Evolutionary conservation across 345 rosid genomes (phyloP), one percentile per base, ranked within the genome.

Genomic region (Eucalyptus regnans): DNA sequence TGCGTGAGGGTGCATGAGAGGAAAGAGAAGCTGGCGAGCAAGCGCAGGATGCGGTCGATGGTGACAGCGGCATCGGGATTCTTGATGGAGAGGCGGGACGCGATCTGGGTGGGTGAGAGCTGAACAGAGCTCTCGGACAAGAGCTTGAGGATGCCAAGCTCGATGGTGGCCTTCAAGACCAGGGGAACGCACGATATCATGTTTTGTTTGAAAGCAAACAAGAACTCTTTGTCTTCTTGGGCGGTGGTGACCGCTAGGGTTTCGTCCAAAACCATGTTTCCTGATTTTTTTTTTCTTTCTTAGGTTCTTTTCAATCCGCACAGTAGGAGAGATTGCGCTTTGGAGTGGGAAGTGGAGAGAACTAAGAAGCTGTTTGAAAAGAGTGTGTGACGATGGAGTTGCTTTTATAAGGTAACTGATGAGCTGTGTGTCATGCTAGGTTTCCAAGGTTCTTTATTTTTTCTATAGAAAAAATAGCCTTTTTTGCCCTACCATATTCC

Each of bases 41-140:
- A 88, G 20, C 94, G 91, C 50, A 95, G 92, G 91, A 94, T 92
- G 29, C 93, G 92, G 44, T 95, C 96, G 7, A 95, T 84, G 60
- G 93, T 33, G 88, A 86, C 58, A 1, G 93, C 79, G 0, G 96
- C 95, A 2, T 91, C 91, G 0, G 94, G 92, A 56, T 93, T 93
- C 52, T 89, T 89, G 13, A 93, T 86, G 51, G 91, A 93, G 7
- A 95, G 91, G 14, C 29, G 33, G 52, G 90, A 88, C 5, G 93
- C 93, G 44, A 93, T 92, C 86, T 94, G 90, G 4, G 91, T 86
- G 4, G 93, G 88, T 33, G 96, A 93, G 54, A 95, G 92, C 51
- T 87, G 89, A 29, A 90, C 58, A 1, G 43, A 8, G 79, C 79
- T 66, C 79, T 5, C 89, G 23, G 37, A 50, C 90, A 89, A 94